These are phyloP conservation scores for Aspergillus aculeatus DNA, from an alignment of 2,329 filamentous ascomycete species.

Conservation along the genomic window DNA sequence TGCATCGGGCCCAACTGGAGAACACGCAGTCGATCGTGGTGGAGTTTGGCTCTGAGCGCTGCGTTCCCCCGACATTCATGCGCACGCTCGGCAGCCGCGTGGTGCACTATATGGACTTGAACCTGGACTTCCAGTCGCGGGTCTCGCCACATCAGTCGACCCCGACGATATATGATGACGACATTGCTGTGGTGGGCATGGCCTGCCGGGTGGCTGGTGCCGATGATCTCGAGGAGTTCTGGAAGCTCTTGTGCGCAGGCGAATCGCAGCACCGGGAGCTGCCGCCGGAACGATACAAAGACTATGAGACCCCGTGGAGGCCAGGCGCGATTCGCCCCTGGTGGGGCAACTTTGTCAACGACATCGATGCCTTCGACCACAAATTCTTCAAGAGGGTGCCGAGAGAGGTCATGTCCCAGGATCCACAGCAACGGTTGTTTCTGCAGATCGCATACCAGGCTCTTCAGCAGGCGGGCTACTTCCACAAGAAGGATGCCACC, in stretches of 20 bases:
- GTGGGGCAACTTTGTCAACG: slow-evolving; percentile 22
- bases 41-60: slow-evolving; percentile 20
- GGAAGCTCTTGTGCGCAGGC: slow-evolving; percentile 29
- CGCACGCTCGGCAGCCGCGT: slow-evolving; percentile 11
- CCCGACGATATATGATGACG: slow-evolving; percentile 14
- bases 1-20: slow-evolving; percentile 8
- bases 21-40: slow-evolving; percentile 8
- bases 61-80: slow-evolving; percentile 17
- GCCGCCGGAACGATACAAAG: slow-evolving; percentile 15
- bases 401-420: slow-evolving; percentile 29
- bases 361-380: slow-evolving; percentile 31
- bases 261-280: slow-evolving; percentile 24
- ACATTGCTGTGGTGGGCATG: slow-evolving; percentile 39
- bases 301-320: slow-evolving; percentile 19
- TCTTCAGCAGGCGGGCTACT: slow-evolving; percentile 33
- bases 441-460: slow-evolving; percentile 35
- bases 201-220: slow-evolving; percentile 33
- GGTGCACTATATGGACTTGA: slow-evolving; percentile 16
- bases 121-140: slow-evolving; percentile 5
- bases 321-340: slow-evolving; percentile 11
- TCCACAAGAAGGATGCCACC: slow-evolving; percentile 7
- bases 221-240: slow-evolving; percentile 30
- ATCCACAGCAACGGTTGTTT: slow-evolving; percentile 34
- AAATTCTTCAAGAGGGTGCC: slow-evolving; percentile 33
- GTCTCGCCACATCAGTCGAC: background rate